Base-by-base conservation (phyloP, 2,329 filamentous ascomycete genomes). In the Alternaria viburni region DNA sequence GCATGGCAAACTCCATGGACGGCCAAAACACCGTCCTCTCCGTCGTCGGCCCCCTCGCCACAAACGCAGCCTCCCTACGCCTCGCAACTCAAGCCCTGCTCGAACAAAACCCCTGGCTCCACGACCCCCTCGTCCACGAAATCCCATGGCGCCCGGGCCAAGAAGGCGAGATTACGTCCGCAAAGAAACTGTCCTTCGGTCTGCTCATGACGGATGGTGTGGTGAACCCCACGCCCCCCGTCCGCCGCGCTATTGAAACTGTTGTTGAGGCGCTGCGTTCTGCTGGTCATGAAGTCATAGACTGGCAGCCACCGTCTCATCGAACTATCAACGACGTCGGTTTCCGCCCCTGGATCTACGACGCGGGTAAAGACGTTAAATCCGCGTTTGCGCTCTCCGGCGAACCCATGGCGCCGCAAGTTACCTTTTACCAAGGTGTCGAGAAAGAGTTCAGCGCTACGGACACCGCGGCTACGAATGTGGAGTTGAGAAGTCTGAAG, bases 101-200 rank as follows among this genome's bases (percentile, higher is more conserved):
- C 2, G 81, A 80, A 12, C 84, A 84, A 30, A 70, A 87, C 57
- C 90, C 90, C 0, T 93, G 90, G 91, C 77, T 88, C 2, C 79
- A 86, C 66, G 90, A 93, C 74, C 90, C 90, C 0, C 79, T 89
- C 0, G 88, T 90, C 0, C 79, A 88, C 44, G 88, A 90, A 19
- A 81, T 93, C 1, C 90, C 90, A 0, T 93, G 89, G 86, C 84
- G 89, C 3, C 82, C 86, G 4, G 71, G 77, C 13, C 75, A 81
- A 28, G 73, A 80, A 28, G 60, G 59, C 5, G 61, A 74, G 0
- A 67, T 83, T 4, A 62, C 49, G 10, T 21, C 23, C 5, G 21
- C 41, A 9, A 54, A 54, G 13, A 58, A 74, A 45, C 62, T 82
- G 1, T 66, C 56, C 6, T 78, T 82, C 26, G 80, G 73, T 3